phyloP scores from a whole-genome alignment of 2,329 filamentous ascomycete genomes.

The Colletotrichum liaoningense region DNA sequence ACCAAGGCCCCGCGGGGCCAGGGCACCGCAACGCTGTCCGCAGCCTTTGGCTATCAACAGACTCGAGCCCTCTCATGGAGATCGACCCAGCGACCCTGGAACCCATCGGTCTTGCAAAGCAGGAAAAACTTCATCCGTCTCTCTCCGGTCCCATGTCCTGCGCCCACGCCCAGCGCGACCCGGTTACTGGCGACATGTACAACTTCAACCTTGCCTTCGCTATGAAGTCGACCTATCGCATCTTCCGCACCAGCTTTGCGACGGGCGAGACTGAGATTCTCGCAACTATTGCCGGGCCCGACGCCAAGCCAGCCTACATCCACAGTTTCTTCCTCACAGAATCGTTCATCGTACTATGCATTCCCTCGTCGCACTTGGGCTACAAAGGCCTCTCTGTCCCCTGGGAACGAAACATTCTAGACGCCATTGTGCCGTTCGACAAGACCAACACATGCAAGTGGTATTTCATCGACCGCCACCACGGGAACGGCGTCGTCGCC shows the following conservation, averaged over 20 bases:
- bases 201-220: constrained; percentile 84
- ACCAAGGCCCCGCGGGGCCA: constrained; percentile 28
- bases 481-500: constrained; percentile 73
- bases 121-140: constrained; percentile 72
- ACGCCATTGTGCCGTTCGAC: constrained; percentile 75
- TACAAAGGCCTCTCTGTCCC: constrained; percentile 69
- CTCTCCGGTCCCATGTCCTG: constrained; percentile 75
- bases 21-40: constrained; percentile 42
- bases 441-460: constrained; percentile 68
- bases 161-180: constrained; percentile 79
- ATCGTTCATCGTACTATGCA: constrained; percentile 77
- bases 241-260: constrained; percentile 73
- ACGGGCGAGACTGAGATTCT: constrained; percentile 78
- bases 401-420: constrained; percentile 75
- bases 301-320: constrained; percentile 73
- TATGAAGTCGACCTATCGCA: constrained; percentile 67
- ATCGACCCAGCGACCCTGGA: constrained; percentile 79
- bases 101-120: constrained; percentile 72
- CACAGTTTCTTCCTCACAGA: constrained; percentile 83
- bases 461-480: constrained; percentile 78
- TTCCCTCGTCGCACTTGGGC: constrained; percentile 74
- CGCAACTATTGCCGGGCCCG: constrained; percentile 68
- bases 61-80: constrained; percentile 66
- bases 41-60: constrained; percentile 67
- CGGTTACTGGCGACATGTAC: constrained; percentile 78